Percentiles rank a stretch among this genome's conserved stretches.
Evolutionary conservation across 2,329 filamentous ascomycete genomes (phyloP).

Genomic region (Alternaria brassicicola): DNA sequence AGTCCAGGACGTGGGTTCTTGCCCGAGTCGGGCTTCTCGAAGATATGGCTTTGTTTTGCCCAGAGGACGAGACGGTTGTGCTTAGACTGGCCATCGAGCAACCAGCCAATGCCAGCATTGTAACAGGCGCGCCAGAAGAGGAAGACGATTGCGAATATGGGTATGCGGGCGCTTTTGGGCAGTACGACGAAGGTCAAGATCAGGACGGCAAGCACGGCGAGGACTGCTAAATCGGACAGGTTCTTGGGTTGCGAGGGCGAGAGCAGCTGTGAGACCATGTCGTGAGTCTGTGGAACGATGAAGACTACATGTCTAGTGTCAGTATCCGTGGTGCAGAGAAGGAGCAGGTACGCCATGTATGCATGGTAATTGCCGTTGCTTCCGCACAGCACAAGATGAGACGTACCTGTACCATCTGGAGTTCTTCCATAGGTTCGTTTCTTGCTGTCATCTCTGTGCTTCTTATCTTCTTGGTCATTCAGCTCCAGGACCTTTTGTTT

Average conservation of each 20-base stretch:
- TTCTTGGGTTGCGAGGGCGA: conserved; percentile 97
- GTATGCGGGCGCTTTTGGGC: conserved; percentile 71
- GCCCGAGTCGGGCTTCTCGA: conserved; percentile 81
- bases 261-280: conserved; percentile 98
- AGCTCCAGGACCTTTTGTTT: conserved; percentile 57
- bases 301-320: conserved; percentile 69
- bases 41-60: conserved; percentile 84
- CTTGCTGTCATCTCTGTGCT: conserved; percentile 58
- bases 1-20: conserved; percentile 82
- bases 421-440: conserved; percentile 91
- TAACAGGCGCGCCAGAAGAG: conserved; percentile 92
- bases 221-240: conserved; percentile 79
- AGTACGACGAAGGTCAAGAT: conserved; percentile 76
- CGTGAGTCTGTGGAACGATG: conserved; percentile 91
- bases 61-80: conserved; percentile 84
- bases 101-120: conserved; percentile 90
- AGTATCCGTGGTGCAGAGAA: conserved; percentile 16
- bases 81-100: conserved; percentile 88
- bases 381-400: neutral
- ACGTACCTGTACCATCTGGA: conserved; percentile 84
- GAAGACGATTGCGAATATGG: conserved; percentile 82
- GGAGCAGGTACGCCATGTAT: neutral
- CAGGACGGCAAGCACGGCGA: conserved; percentile 77
- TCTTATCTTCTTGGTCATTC: conserved; percentile 57
- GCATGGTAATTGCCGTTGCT: neutral